Evolutionary conservation across 257 asterid species (phyloP).

Genomic region (Rauvolfia tetraphylla): DNA sequence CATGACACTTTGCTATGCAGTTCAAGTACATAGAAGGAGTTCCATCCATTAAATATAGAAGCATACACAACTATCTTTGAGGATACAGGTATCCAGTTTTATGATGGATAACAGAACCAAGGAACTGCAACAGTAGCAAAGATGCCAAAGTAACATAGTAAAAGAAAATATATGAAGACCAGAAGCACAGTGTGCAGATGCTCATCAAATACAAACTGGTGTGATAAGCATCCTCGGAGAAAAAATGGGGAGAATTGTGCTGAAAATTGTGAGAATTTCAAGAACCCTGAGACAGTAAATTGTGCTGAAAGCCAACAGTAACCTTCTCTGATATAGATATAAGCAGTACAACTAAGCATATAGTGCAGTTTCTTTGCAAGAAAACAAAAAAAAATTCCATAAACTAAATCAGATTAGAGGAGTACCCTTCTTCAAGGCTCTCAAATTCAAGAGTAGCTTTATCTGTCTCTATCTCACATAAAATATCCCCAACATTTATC

Average conservation of each 20-base stretch:
- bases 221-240: background rate
- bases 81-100: background rate
- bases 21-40: background rate
- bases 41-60: background rate
- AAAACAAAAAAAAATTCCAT: background rate
- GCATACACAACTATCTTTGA: background rate
- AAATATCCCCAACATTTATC: slow-evolving; percentile 92
- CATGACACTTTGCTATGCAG: background rate
- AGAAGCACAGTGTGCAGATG: background rate
- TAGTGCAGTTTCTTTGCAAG: background rate
- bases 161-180: background rate
- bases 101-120: background rate
- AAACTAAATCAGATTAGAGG: slow-evolving; percentile 19
- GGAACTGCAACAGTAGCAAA: background rate
- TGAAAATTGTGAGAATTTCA: too few relatives aligned
- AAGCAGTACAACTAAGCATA: background rate
- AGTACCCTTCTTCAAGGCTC: slow-evolving; percentile 94
- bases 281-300: background rate
- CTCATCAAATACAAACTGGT: background rate
- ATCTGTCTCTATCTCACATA: slow-evolving; percentile 97
- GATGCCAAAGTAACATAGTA: background rate
- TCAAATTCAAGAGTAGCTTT: slow-evolving; percentile 98
- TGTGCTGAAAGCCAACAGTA: background rate
- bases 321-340: background rate
- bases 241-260: background rate